Evolutionary conservation across 225 moss, liverwort and hornwort species (phyloP), one percentile per base, ranked within the genome.

Genomic region (Rhytidiadelphus loreus): DNA sequence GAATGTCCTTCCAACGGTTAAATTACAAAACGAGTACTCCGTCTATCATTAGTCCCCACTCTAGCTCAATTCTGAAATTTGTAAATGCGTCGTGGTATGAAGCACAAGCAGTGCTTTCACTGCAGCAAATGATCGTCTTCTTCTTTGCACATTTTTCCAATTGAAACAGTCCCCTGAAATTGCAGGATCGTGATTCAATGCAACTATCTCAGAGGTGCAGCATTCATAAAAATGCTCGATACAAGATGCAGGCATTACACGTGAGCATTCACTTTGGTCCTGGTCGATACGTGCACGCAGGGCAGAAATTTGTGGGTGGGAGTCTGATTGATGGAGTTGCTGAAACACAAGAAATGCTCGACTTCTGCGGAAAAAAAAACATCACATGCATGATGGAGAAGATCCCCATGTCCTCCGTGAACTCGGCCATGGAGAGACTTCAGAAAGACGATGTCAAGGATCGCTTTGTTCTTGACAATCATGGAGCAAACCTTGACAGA

Each of bases 301-400:
- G 92, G 44, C 80, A 66, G 17, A 88, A 84, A 57, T 43, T 75
- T 16, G 91, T 93, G 8, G 91, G 75, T 11, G 92, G 94, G 35
- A 94, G 93, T 83, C 15, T 91, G 58, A 90, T 92, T 13, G 92
- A 94, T 6, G 94, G 92, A 88, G 60, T 92, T 35, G 85, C 57
- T 16, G 92, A 94, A 62, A 94, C 92, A 9, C 90, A 95, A 80
- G 86, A 89, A 23, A 94, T 93, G 92, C 55, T 93, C 32, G 80
- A 95, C 85, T 95, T 93, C 32, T 93, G 89, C 30, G 88, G 88
- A 2, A 65, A 81, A n/a, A 83, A 90, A 26, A 87, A 91, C 41
- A 93, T 93, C 16, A 70, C 85, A 3, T 93, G 92, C 83, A 66
- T 89, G 62, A 85, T 94, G 28, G 95, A 94, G 86, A 89, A 88